Conservation (phyloP, 2,329 filamentous ascomycete species). For the Botrytis fragariae region DNA sequence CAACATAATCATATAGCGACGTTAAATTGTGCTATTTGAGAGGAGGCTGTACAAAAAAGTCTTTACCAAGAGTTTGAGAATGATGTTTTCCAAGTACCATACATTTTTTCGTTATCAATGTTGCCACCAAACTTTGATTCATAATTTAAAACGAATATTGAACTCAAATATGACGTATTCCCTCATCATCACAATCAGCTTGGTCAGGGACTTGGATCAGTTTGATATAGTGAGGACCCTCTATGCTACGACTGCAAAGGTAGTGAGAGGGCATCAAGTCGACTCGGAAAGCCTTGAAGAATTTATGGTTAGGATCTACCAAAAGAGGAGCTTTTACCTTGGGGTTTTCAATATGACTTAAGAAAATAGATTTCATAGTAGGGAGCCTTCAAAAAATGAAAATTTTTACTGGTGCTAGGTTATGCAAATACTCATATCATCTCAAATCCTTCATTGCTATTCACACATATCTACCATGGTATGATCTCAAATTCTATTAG, state of each 20-base stretch:
- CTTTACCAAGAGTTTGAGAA: neutral
- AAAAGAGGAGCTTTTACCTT: neutral
- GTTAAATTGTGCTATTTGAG: neutral
- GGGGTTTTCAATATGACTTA: too few species aligned
- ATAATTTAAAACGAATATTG: neutral
- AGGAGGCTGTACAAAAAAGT: neutral
- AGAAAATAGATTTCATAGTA: neutral
- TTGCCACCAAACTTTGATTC: neutral
- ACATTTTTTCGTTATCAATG: neutral
- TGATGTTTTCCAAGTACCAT: neutral
- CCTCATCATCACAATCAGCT: neutral
- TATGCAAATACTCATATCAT: neutral
- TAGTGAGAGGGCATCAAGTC: neutral
- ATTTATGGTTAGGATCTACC: neutral
- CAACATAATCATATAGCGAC: neutral
- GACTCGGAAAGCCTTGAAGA: neutral
- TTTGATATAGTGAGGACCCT: neutral
- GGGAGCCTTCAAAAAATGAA: neutral
- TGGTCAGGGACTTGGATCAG: neutral
- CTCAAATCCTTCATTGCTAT: neutral
- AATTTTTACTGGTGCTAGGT: too few species aligned
- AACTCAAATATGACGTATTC: neutral
- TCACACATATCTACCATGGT: neutral
- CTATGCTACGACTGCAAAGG: neutral
- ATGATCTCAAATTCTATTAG: neutral